These are phyloP conservation scores for Craspedostauros australis DNA, from an alignment of 108 stramenopile genomes.

Conservation along the genomic window DNA sequence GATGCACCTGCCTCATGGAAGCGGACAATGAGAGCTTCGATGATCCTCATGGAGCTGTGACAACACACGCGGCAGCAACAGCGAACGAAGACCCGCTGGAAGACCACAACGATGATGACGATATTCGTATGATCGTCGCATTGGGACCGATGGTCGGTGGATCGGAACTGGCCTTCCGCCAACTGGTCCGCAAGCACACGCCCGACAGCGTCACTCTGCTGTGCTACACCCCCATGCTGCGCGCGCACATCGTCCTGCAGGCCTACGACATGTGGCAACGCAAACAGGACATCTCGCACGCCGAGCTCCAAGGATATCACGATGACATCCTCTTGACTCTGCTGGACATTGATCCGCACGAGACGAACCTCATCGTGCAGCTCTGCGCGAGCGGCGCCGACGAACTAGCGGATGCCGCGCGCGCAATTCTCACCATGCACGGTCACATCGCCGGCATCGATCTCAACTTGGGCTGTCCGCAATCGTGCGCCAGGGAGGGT, in stretches of 20 bases:
- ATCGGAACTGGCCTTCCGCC: slow-evolving; percentile 46
- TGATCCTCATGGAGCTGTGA: too few species aligned
- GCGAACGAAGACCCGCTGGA: too few species aligned
- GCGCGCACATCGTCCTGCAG: slow-evolving; percentile 35
- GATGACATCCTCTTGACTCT: slow-evolving; percentile 35
- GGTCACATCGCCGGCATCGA: slow-evolving; percentile 34
- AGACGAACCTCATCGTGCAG: slow-evolving; percentile 34
- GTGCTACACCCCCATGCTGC: slow-evolving; percentile 60
- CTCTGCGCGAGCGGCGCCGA: slow-evolving; percentile 36
- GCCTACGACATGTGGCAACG: slow-evolving; percentile 7
- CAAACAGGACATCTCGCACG: not conserved
- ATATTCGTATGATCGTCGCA: too few species aligned
- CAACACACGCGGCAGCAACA: too few species aligned
- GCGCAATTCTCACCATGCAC: slow-evolving; percentile 28
- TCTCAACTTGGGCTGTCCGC: slow-evolving; percentile 57
- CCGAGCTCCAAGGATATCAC: slow-evolving; percentile 1
- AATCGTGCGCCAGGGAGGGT: slow-evolving; percentile 33
- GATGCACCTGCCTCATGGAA: too few species aligned
- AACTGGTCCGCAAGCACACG: slow-evolving; percentile 35
- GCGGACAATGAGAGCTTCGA: too few species aligned
- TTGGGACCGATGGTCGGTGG: slow-evolving; percentile 64
- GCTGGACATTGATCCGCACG: slow-evolving; percentile 26
- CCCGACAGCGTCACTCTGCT: slow-evolving; percentile 23
- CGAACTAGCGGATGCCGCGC: slow-evolving; percentile 27
- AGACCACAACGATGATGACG: too few species aligned